These are phyloP conservation scores for Stramenopiles sp. DNA, from an alignment of 352 stramenopile species.

Conservation along the genomic window DNA sequence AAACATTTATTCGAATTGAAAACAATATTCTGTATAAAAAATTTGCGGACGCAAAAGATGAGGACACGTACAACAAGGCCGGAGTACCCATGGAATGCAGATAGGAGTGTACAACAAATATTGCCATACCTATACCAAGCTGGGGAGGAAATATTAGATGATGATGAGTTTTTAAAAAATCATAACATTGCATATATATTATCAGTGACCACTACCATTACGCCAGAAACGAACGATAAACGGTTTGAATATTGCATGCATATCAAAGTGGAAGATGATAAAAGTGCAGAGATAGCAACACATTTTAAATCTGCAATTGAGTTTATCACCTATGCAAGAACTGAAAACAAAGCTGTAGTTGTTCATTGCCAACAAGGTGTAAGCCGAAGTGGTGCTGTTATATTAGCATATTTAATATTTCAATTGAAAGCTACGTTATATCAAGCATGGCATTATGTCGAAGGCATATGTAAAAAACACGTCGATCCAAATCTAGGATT, in stretches of 20 bases:
- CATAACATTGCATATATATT: background rate
- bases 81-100: background rate
- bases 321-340: background rate
- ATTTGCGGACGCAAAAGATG: no score
- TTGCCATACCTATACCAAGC: background rate
- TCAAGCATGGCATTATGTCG: background rate
- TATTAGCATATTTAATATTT: background rate
- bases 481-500: background rate
- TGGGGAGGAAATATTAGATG: background rate
- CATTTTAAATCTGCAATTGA: background rate
- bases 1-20: no score
- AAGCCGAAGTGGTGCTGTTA: background rate
- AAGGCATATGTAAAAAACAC: background rate
- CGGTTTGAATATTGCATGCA: background rate
- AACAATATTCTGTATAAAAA: no score
- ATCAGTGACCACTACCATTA: background rate
- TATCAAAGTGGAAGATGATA: background rate
- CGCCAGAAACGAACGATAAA: background rate
- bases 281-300: background rate
- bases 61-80: background rate
- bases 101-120: background rate
- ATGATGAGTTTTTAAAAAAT: background rate
- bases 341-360: background rate
- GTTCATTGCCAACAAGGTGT: background rate
- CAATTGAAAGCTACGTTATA: background rate